Base-by-base conservation (phyloP, 2,329 filamentous ascomycete genomes). In the Didymella lethalis region DNA sequence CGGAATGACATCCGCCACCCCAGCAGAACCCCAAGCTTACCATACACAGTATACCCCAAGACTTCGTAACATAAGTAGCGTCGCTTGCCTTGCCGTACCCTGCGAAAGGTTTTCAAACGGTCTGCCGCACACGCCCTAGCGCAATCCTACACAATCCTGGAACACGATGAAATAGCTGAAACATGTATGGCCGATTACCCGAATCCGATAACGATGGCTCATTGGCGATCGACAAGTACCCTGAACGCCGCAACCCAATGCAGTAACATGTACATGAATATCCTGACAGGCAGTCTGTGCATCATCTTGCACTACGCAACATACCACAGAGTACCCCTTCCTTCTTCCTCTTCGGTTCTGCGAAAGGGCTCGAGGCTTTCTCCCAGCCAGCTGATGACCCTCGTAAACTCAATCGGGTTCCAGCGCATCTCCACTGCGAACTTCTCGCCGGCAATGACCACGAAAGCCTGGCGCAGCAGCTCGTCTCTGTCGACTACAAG, bases 401-500 rank as follows among this genome's bases (percentile, higher is more conserved):
- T 68, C 7, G 66, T 70, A 34, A 74, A 74, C 20, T 75, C 71
- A n/a, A 75, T 57, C 14, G 54, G 52, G 53, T 66, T 68, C 73
- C 73, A 76, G 36, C 66, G 66, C 69, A 75, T 67, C 53, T 73
- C 72, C 29, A 66, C 65, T 14, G 70, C 69, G 53, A 71, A 71
- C 54, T 68, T 73, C 25, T 69, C 66, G 12, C 73, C 73, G 16
- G 72, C 74, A n/a, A 76, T 48, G 14, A 73, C 64, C 28, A 72
- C 67, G 44, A 76, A 67, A 0, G 74, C 73, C 61, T 76, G 73
- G 43, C 71, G 64, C 38, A 76, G 59, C 32, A 76, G 51, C 51
- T 75, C 74, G 49, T 76, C 73, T 54, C 64, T 66, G 44, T 72
- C 66, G 1, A 67, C 63, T 0, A 60, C 58, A 10, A 65, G 53